These are phyloP conservation scores for Eremochloa ophiuroides DNA, from an alignment of 176 grass and related monocot genomes.

Conservation along the genomic window DNA sequence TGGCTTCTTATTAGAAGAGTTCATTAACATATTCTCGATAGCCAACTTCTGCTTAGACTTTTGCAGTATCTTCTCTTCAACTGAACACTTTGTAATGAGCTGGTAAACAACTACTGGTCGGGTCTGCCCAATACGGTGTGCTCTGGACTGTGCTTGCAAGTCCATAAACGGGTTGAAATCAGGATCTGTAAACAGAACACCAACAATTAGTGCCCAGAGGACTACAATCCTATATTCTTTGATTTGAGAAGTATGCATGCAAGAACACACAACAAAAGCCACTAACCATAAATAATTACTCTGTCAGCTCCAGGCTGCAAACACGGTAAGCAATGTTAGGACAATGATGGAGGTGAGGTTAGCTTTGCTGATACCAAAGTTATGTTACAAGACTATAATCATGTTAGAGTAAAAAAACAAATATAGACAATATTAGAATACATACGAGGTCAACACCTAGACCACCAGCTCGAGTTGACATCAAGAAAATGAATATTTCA, in stretches of 20 bases:
- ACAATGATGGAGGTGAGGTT: neutral
- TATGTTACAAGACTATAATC: neutral
- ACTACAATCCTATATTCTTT: neutral
- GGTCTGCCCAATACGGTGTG: slow-evolving; percentile 67
- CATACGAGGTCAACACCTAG: slow-evolving; percentile 65
- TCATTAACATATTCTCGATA: slow-evolving; percentile 65
- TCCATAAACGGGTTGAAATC: slow-evolving; percentile 84
- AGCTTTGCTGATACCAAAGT: neutral
- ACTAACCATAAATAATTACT: slow-evolving; percentile 70
- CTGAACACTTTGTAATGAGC: slow-evolving; percentile 61
- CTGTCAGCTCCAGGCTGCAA: slow-evolving; percentile 65
- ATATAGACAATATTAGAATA: slow-evolving; percentile 1
- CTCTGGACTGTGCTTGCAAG: slow-evolving; percentile 66
- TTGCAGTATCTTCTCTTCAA: slow-evolving; percentile 70
- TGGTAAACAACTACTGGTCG: slow-evolving; percentile 70
- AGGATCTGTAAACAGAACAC: slow-evolving; percentile 41
- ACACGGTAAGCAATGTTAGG: slow-evolving; percentile 10
- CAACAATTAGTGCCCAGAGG: neutral
- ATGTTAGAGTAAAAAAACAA: neutral
- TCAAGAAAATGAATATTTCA: slow-evolving; percentile 67
- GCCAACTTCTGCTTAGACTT: slow-evolving; percentile 70
- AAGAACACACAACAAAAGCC: neutral
- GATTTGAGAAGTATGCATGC: neutral
- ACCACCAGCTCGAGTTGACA: slow-evolving; percentile 71
- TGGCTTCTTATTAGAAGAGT: slow-evolving; percentile 59